Evolutionary conservation across 257 asterid species (phyloP).

Genomic region (Asclepias syriaca): DNA sequence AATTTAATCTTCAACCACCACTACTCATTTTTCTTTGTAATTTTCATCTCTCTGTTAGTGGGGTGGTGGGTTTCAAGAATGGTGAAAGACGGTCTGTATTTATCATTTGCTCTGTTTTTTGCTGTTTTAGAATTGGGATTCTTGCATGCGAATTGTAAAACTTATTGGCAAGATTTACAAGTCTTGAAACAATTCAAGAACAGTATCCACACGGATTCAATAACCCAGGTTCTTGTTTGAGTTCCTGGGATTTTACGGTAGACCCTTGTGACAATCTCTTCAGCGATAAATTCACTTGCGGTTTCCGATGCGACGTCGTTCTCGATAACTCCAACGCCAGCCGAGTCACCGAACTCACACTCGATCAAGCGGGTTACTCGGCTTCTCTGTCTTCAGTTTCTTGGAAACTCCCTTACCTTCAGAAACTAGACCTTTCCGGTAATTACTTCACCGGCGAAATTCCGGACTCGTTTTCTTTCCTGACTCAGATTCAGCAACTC

Average conservation of each 20-base stretch:
- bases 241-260: conserved; percentile 63
- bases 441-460: conserved; percentile 51
- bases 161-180: conserved; percentile 55
- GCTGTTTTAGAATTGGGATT: conserved; percentile 12
- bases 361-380: conserved; percentile 68
- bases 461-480: conserved; percentile 47
- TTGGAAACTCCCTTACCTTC: conserved; percentile 52
- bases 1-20: background rate
- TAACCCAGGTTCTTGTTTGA: conserved; percentile 55
- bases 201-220: conserved; percentile 38
- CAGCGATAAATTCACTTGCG: conserved; percentile 67
- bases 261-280: conserved; percentile 72
- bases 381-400: conserved; percentile 37
- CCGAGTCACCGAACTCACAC: conserved; percentile 66
- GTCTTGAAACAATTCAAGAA: conserved; percentile 53
- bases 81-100: background rate
- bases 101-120: conserved; percentile 12
- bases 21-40: background rate
- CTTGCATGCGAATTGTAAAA: conserved; percentile 35
- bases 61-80: background rate
- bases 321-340: conserved; percentile 13
- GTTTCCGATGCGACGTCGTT: conserved; percentile 62
- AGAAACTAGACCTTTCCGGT: conserved; percentile 49
- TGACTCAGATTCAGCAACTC: conserved; percentile 44
- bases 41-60: background rate